Evolutionary conservation across 2,329 filamentous ascomycete genomes (phyloP).

Genomic region (Sporothrix luriei): DNA sequence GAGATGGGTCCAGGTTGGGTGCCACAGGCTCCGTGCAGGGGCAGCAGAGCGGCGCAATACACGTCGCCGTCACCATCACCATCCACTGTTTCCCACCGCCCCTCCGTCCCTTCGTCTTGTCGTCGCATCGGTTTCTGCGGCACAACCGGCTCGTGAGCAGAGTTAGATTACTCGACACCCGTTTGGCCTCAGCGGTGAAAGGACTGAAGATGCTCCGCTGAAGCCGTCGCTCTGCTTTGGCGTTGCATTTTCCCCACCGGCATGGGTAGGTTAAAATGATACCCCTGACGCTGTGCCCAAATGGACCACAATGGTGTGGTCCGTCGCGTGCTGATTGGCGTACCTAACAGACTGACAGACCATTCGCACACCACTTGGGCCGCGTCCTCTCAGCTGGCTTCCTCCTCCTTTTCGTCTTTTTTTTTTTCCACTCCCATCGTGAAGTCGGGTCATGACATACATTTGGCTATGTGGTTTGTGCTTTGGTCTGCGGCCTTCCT

Average conservation of each 20-base stretch:
- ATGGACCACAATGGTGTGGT: slow-evolving; percentile 18
- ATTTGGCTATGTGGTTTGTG: too few relatives aligned
- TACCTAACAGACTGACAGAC: slow-evolving; percentile 6
- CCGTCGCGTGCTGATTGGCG: slow-evolving; percentile 22
- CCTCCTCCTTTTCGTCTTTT: not conserved
- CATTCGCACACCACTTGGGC: not conserved
- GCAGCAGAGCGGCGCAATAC: too few relatives aligned
- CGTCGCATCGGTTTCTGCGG: too few relatives aligned
- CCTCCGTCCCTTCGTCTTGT: too few relatives aligned
- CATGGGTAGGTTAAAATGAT: not conserved
- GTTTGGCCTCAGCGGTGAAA: not conserved
- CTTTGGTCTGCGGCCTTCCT: not conserved
- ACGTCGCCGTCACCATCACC: not conserved
- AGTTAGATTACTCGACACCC: too few relatives aligned
- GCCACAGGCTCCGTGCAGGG: too few relatives aligned
- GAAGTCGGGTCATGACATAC: not conserved
- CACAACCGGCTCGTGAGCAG: too few relatives aligned
- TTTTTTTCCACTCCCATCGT: not conserved
- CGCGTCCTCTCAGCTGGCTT: not conserved
- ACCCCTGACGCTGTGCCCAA: not conserved
- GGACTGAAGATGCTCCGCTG: not conserved
- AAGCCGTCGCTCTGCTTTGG: not conserved
- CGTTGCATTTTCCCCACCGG: not conserved
- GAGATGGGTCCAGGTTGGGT: slow-evolving; percentile 1
- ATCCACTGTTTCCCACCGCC: too few relatives aligned